These are phyloP conservation scores for Saturnispora hagleri DNA, from an alignment of 805 yeast species.

Conservation along the genomic window DNA sequence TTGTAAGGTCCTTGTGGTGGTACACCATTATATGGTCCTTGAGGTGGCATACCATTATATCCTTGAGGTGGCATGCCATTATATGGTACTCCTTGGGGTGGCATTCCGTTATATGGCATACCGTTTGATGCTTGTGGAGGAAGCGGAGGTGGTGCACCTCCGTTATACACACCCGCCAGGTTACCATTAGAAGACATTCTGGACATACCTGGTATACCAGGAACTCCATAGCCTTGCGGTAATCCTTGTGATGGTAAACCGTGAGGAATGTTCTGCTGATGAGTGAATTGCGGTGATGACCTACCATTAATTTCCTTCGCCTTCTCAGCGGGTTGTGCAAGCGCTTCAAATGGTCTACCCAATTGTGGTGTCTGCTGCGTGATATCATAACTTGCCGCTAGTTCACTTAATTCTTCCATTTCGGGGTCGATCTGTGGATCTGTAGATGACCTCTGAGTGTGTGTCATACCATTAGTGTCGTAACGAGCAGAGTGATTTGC, in stretches of 20 bases:
- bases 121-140: not conserved
- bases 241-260: constrained; percentile 29
- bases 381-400: constrained; percentile 24
- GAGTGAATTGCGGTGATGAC: constrained; percentile 22
- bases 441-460: constrained; percentile 9
- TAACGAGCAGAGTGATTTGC: not conserved
- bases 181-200: not conserved
- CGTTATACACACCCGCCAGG: not conserved
- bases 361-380: constrained; percentile 21
- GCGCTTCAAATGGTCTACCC: constrained; percentile 5
- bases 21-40: not conserved
- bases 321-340: not conserved
- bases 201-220: not conserved
- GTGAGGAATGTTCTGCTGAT: constrained; percentile 26
- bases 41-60: not conserved
- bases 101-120: not conserved
- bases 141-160: not conserved
- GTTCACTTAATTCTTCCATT: constrained; percentile 25
- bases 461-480: not conserved
- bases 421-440: constrained; percentile 22
- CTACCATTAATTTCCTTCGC: constrained; percentile 12
- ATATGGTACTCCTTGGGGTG: not conserved
- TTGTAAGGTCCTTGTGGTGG: not conserved
- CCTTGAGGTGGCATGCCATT: not conserved
- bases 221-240: constrained; percentile 13